Evolutionary conservation across 2,329 filamentous ascomycete species (phyloP).

Genomic region (Ophiostoma novo-ulmi): DNA sequence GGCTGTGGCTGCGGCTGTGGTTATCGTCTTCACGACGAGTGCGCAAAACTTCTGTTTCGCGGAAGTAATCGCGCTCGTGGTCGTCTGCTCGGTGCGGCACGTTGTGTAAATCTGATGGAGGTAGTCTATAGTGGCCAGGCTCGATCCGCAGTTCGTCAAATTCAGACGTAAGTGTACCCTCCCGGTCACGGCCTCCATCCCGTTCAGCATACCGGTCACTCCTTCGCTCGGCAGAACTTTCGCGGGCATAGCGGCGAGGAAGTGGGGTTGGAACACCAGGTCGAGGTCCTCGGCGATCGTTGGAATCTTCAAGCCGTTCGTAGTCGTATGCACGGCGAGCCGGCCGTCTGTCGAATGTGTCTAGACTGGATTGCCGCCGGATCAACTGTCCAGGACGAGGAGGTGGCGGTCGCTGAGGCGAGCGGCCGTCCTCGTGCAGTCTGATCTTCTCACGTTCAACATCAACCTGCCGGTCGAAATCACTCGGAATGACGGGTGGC

Average conservation of each 20-base stretch:
- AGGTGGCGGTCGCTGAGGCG: slow-evolving; percentile 41
- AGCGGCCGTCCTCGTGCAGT: not conserved
- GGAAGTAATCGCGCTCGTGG: slow-evolving; percentile 40
- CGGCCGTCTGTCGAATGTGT: slow-evolving; percentile 80
- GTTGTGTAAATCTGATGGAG: not conserved
- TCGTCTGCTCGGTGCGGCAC: not conserved
- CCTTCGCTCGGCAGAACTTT: slow-evolving; percentile 18
- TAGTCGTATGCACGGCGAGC: slow-evolving; percentile 22
- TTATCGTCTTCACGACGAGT: slow-evolving; percentile 41
- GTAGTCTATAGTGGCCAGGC: slow-evolving; percentile 2
- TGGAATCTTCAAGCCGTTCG: slow-evolving; percentile 16
- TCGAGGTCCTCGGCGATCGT: slow-evolving; percentile 36
- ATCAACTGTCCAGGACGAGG: slow-evolving; percentile 60
- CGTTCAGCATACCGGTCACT: slow-evolving; percentile 16
- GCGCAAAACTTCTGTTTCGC: slow-evolving; percentile 57
- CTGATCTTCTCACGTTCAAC: slow-evolving; percentile 28
- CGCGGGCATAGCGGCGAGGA: slow-evolving; percentile 9
- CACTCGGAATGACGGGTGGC: slow-evolving; percentile 27
- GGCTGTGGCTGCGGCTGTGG: slow-evolving; percentile 38
- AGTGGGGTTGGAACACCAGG: slow-evolving; percentile 28
- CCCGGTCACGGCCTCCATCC: not conserved
- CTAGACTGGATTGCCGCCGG: slow-evolving; percentile 80
- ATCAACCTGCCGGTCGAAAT: slow-evolving; percentile 44
- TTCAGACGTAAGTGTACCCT: not conserved
- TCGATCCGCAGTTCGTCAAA: slow-evolving; percentile 48